Base-by-base conservation (phyloP, 495 filamentous ascomycete species). In the Neurospora sp. region DNA sequence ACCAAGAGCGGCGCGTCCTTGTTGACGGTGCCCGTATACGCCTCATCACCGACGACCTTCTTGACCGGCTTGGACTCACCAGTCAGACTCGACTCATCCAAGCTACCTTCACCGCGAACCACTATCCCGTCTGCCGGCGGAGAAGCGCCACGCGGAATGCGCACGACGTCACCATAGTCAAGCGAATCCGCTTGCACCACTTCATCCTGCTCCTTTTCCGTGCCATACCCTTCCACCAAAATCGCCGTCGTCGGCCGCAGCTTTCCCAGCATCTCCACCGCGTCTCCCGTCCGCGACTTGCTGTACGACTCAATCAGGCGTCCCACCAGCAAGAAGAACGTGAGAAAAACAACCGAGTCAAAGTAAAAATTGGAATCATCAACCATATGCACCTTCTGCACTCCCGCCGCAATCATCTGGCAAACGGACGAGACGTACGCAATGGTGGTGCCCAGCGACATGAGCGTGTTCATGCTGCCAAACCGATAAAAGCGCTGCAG, bases 401-500 rank as follows among this genome's bases (percentile, higher is more conserved):
- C 86, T 2, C 90, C 92, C 34, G 90, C 90, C 48, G 91, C 86
- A 34, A 92, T 90, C 72, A 98, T 85, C 70, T 96, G 88, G 10
- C 90, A 92, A 69, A 98, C 82, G 0, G 93, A 97, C 0, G 93
- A 88, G 76, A 97, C 84, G 78, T 98, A 98, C 1, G 95, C 95
- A 69, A 98, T 92, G 6, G 89, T 89, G 1, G 96, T 97, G 10
- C 96, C 95, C 17, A 95, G 84, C 11, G 92, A 96, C 77, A 98
- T 92, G 73, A 98, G 86, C 79, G 96, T 90, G 77, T 97, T 96
- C 95, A 98, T 98, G 82, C 94, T 97, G 17, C 95, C 95, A 76
- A 98, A 98, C 17, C 93, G 89, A 76, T 94, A 95, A 76, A 98
- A 94, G 21, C 96, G 85, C 72, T 90, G 88, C 28, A 92, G 77